Percentiles rank a stretch among this genome's conserved stretches.
These are phyloP conservation scores for Neurospora sp. DNA, from an alignment of 495 filamentous ascomycete genomes.

Conservation along the genomic window DNA sequence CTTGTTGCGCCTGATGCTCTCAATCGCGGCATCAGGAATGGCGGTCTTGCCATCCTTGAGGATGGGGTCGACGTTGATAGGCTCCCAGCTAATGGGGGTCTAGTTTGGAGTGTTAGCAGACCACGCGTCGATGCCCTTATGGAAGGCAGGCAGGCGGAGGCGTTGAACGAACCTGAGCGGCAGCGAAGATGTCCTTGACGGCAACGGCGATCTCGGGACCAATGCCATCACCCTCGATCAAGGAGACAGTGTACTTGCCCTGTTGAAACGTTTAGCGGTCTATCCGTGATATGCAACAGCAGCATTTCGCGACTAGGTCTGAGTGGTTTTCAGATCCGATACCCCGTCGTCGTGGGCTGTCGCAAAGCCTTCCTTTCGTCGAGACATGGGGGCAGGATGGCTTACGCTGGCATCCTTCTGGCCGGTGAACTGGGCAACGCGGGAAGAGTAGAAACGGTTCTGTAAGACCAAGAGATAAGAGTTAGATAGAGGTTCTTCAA, in stretches of 20 bases:
- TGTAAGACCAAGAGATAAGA: neutral
- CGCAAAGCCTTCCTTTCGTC: slow-evolving; percentile 2
- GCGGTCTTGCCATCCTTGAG: slow-evolving; percentile 87
- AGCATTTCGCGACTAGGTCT: slow-evolving; percentile 11
- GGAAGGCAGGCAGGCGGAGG: slow-evolving; percentile 11
- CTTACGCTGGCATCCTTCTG: slow-evolving; percentile 79
- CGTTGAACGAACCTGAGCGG: slow-evolving; percentile 62
- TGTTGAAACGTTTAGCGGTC: slow-evolving; percentile 27
- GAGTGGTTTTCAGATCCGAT: slow-evolving; percentile 34
- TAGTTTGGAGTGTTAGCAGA: slow-evolving; percentile 22
- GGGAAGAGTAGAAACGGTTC: slow-evolving; percentile 28
- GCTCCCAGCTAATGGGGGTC: slow-evolving; percentile 92
- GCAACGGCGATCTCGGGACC: slow-evolving; percentile 95
- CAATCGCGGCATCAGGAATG: slow-evolving; percentile 80
- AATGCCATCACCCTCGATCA: slow-evolving; percentile 98
- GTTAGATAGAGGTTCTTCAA: neutral
- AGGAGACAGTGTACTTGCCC: slow-evolving; percentile 90
- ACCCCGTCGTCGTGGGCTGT: neutral
- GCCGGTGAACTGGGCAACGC: slow-evolving; percentile 88
- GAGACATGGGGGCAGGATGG: slow-evolving; percentile 7
- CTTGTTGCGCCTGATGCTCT: slow-evolving; percentile 83
- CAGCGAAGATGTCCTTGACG: slow-evolving; percentile 94
- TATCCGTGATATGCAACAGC: neutral
- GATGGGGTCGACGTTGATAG: slow-evolving; percentile 87
- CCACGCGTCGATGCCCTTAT: neutral